Evolutionary conservation across 192 early-diverging fungal species (phyloP), one percentile per base, ranked within the genome.

Genomic region (Coemansia sp.): DNA sequence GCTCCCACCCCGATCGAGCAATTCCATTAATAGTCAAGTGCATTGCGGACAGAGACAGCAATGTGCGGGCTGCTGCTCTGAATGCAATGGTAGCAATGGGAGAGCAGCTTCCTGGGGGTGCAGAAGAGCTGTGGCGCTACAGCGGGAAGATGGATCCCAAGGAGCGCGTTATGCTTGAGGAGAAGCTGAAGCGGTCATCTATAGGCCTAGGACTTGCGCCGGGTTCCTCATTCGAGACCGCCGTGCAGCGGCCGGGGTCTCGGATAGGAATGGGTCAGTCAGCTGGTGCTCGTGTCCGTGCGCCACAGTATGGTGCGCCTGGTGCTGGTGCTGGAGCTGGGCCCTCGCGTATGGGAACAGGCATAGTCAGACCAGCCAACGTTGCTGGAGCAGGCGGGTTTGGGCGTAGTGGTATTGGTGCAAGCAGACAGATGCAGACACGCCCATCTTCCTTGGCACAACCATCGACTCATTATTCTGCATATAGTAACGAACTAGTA

Each of bases 31-130:
- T 95, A 74, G 91, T 88, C 0, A 72, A 79, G 12, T 89, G 91
- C 51, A 88, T 96, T 43, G 85, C 85, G 7, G 95, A 96, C 70
- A 82, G 92, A 7, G 95, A 96, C 68, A 89, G 93, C 40, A 77
- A 72, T 54, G 94, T 95, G 44, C 87, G 95, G 7, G 90, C 92
- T 48, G 93, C 91, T 7, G 88, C 91, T 0, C 70, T 96, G 50
- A 85, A 79, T 58, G 89, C 84, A 7, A 73, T 96, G 43, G 88
- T 90, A 10, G 85, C 94, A 37, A 88, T 91, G 0, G 93, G 91
- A 65, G 81, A 87, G 66, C 75, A 90, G 49, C 76, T 94, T 8
- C 81, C 72, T 22, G 81, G 76, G 10, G 81, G 81, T 19, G 92
- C 92, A 0, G 92, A 92, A 55, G 83, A 83, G 13, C 80, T 95